Conservation (phyloP, 495 filamentous ascomycete species). For the Articulospora tetracladia region DNA sequence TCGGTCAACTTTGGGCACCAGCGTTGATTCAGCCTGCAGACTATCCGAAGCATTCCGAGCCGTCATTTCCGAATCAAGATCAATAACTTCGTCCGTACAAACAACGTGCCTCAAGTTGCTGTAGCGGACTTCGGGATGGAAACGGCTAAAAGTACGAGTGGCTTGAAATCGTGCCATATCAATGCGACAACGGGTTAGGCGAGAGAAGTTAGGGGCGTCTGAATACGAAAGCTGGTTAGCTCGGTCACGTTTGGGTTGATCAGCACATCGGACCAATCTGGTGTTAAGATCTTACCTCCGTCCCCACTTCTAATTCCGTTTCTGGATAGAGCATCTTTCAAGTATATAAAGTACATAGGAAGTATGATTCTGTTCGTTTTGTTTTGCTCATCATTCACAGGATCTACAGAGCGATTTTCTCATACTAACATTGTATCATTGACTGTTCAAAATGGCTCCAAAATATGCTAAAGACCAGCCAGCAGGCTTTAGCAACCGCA, state of each 20-base stretch:
- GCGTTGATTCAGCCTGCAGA: no score
- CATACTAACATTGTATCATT: background rate
- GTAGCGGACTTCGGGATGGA: no score
- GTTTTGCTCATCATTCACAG: background rate
- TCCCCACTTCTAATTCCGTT: background rate
- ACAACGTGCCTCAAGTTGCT: no score
- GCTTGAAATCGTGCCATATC: no score
- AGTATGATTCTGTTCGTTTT: background rate
- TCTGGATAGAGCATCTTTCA: background rate
- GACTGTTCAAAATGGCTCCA: slow-evolving; percentile 3
- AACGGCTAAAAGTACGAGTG: no score
- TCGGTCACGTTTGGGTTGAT: background rate
- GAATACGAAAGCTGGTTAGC: background rate
- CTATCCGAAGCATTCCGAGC: no score
- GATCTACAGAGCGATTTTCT: background rate
- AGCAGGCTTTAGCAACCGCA: slow-evolving; percentile 28
- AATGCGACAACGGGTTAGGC: no score
- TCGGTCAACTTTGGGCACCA: no score
- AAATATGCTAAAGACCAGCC: slow-evolving; percentile 20
- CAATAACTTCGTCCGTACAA: no score
- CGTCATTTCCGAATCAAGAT: no score
- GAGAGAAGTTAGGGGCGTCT: background rate
- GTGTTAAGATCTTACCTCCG: background rate
- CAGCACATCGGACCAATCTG: background rate
- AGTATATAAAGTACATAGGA: slow-evolving; percentile 1